Percentiles rank a stretch among this genome's conserved stretches.
Conservation (phyloP, 2,329 filamentous ascomycete species). For the Xylaria sp. region DNA sequence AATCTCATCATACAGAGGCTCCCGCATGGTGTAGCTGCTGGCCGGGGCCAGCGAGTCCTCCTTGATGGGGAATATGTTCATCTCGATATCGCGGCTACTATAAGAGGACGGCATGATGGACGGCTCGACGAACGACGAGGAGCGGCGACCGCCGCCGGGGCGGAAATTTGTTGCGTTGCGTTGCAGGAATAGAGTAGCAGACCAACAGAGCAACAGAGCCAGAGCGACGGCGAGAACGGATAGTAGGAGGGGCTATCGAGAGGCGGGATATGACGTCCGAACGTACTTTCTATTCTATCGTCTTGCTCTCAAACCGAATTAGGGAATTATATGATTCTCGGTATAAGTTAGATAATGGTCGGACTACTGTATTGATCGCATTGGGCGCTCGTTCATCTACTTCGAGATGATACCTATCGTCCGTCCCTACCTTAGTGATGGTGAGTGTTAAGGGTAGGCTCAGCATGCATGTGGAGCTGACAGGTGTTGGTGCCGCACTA, state of each 20-base stretch:
- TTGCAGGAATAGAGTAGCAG: constrained; percentile 16
- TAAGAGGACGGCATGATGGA: constrained; percentile 51
- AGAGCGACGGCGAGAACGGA: constrained; percentile 6
- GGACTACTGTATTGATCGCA: background rate
- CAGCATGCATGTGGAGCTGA: background rate
- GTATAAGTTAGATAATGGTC: background rate
- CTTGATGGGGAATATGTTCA: constrained; percentile 67
- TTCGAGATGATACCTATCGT: constrained; percentile 9
- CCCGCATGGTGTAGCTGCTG: constrained; percentile 62
- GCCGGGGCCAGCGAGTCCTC: constrained; percentile 65
- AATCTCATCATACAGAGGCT: constrained; percentile 57
- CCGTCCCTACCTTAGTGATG: background rate
- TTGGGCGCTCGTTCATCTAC: constrained; percentile 1
- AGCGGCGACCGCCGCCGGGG: constrained; percentile 38
- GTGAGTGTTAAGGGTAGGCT: constrained; percentile 4
- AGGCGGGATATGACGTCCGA: background rate
- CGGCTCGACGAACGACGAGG: constrained; percentile 18
- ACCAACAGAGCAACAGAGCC: constrained; percentile 12
- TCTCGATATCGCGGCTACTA: constrained; percentile 55
- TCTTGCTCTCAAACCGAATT: background rate
- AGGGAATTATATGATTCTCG: background rate
- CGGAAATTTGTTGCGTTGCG: constrained; percentile 31
- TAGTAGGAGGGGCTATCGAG: background rate
- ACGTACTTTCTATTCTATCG: background rate
- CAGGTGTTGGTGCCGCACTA: no score